Percentiles rank a stretch among this genome's conserved stretches.
These are phyloP conservation scores for Raddia distichophylla DNA, from an alignment of 176 grass and related monocot genomes.

Conservation along the genomic window DNA sequence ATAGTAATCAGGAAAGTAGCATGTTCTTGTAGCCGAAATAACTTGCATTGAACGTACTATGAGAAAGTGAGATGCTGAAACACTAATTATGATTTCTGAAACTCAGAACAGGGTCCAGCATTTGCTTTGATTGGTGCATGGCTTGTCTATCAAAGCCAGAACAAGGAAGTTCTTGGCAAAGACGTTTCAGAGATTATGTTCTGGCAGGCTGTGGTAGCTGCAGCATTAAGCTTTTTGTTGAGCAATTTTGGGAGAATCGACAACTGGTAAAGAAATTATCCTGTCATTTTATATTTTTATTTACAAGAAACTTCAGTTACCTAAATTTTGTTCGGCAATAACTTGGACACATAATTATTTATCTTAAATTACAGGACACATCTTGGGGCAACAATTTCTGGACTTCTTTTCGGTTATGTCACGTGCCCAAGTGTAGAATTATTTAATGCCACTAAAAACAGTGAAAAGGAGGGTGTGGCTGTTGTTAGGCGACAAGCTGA, in stretches of 20 bases:
- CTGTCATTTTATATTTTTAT: not conserved
- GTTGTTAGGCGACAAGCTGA: slow-evolving; percentile 49
- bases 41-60: not conserved
- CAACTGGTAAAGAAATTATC: slow-evolving; percentile 53
- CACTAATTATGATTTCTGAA: slow-evolving; percentile 10
- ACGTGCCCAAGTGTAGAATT: slow-evolving; percentile 63
- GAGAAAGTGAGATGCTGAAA: slow-evolving; percentile 10
- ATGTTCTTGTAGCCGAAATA: slow-evolving; percentile 9
- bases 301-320: not conserved
- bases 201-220: slow-evolving; percentile 60
- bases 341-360: not conserved
- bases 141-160: slow-evolving; percentile 80
- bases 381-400: slow-evolving; percentile 62
- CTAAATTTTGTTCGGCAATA: not conserved
- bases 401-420: slow-evolving; percentile 69
- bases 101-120: slow-evolving; percentile 59
- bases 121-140: slow-evolving; percentile 80
- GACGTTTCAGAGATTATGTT: slow-evolving; percentile 69
- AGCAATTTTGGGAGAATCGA: slow-evolving; percentile 76
- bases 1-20: not conserved
- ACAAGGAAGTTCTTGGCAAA: slow-evolving; percentile 62
- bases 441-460: slow-evolving; percentile 51
- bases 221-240: slow-evolving; percentile 62
- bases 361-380: slow-evolving; percentile 59
- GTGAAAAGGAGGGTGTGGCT: slow-evolving; percentile 56